These are phyloP conservation scores for Alternaria conjuncta DNA, from an alignment of 2,329 filamentous ascomycete species.

Conservation along the genomic window DNA sequence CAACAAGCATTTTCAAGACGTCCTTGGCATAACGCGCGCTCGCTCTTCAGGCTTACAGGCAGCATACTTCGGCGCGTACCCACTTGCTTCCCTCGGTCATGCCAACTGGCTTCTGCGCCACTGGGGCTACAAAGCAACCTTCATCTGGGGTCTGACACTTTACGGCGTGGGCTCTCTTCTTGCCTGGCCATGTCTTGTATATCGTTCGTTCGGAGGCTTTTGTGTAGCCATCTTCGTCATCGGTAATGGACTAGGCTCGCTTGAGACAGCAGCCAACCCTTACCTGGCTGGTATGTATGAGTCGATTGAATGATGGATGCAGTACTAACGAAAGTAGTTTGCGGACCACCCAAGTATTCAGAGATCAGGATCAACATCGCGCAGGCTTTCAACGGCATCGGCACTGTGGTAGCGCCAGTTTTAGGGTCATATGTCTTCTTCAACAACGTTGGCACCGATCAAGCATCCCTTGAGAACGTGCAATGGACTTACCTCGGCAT, in stretches of 20 bases:
- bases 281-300: conserved; percentile 19
- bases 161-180: conserved; percentile 64
- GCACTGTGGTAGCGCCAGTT: conserved; percentile 65
- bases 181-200: conserved; percentile 64
- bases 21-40: conserved; percentile 52
- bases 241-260: conserved; percentile 59
- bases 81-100: conserved; percentile 56
- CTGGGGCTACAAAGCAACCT: conserved; percentile 56
- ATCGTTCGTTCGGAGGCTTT: conserved; percentile 65
- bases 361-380: conserved; percentile 66
- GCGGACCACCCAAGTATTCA: conserved; percentile 64
- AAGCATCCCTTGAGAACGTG: conserved; percentile 62
- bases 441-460: conserved; percentile 58
- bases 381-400: conserved; percentile 65
- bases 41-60: conserved; percentile 57
- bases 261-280: conserved; percentile 67
- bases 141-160: conserved; percentile 61
- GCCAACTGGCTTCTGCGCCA: conserved; percentile 58
- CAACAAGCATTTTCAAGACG: conserved; percentile 57
- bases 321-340: conserved; percentile 43
- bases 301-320: background rate
- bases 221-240: conserved; percentile 65
- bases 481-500: conserved; percentile 71
- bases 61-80: conserved; percentile 59
- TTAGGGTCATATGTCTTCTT: conserved; percentile 69